These are phyloP conservation scores for Colletotrichum chlorophyti DNA, from an alignment of 2,329 filamentous ascomycete species.

Conservation along the genomic window DNA sequence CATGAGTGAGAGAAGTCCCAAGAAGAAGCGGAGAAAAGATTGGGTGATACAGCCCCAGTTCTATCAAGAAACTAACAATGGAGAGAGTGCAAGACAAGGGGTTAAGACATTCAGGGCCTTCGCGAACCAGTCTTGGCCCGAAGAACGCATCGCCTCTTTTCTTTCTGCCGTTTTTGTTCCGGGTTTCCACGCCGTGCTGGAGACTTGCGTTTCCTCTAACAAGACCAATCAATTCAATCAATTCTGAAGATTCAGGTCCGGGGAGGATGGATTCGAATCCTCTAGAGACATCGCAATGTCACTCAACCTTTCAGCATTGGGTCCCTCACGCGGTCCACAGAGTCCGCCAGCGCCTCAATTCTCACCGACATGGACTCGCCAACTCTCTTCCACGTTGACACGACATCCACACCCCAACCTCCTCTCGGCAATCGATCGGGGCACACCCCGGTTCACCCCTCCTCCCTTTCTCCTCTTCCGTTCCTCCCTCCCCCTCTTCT, in stretches of 20 bases:
- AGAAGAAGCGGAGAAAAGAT: conserved; percentile 15
- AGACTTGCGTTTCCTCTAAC: not conserved
- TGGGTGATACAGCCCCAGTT: not conserved
- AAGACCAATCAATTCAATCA: conserved; percentile 1
- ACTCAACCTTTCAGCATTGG: not conserved
- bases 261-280: too few species aligned
- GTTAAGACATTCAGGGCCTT: conserved; percentile 8
- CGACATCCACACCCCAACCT: not conserved
- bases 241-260: not conserved
- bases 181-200: not conserved
- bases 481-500: too few species aligned
- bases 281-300: not conserved
- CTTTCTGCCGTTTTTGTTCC: too few species aligned
- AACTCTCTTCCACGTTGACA: not conserved
- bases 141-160: conserved; percentile 3
- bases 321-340: not conserved
- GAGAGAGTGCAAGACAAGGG: not conserved
- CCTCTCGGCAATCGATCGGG: conserved; percentile 21
- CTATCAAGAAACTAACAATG: not conserved
- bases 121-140: not conserved
- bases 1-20: conserved; percentile 4
- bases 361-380: too few species aligned
- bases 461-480: too few species aligned
- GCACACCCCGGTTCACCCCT: conserved; percentile 11
- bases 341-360: too few species aligned